Base-by-base conservation (phyloP, 2,329 filamentous ascomycete genomes). In the Keithomyces neogunnii region DNA sequence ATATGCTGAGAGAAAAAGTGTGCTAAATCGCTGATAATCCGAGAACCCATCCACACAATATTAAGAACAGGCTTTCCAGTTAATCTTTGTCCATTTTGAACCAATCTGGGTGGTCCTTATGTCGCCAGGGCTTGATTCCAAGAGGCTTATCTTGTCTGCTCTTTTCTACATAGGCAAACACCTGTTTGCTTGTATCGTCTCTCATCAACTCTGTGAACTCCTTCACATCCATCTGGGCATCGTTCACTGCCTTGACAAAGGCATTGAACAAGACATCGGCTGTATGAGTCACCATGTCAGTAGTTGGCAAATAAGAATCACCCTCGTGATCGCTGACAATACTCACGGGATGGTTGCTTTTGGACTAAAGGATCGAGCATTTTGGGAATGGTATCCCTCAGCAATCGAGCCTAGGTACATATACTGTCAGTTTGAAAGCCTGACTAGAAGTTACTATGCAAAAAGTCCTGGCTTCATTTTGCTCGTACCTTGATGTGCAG, bases 61-160 rank as follows among this genome's bases (percentile, higher is more conserved):
- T 29, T 19, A 30, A 30, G 28, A 30, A 44, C 6, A 3, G 11
- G 6, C 40, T 29, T 33, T n/a, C 30, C 45, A 51, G 51, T 53
- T 43, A 56, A 50, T 64, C 60, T 46, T 57, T 58, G 19, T 69
- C 65, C 56, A 65, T 55, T 45, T 57, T 65, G 53, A 77, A 73
- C 80, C 81, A 85, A 55, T 80, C 72, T 2, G 82, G 79, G 51
- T 84, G 72, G 36, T 85, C 78, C 50, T 70, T 74, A 26, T 79
- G 73, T 46, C 71, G 73, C 82, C 82, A 85, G 2, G 76, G 73
- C 57, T 73, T 77, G 56, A 85, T 82, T 3, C 74, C 77, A 48
- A 73, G 70, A 0, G 78, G 76, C 43, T 82, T 76, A 39, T 76
- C 72, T 49, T 74, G 68, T 19, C 73, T 73, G 57, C 81, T 83